Evolutionary conservation across 2,329 filamentous ascomycete species (phyloP), one percentile per base, ranked within the genome.

Genomic region (Aureobasidium melanogenum): DNA sequence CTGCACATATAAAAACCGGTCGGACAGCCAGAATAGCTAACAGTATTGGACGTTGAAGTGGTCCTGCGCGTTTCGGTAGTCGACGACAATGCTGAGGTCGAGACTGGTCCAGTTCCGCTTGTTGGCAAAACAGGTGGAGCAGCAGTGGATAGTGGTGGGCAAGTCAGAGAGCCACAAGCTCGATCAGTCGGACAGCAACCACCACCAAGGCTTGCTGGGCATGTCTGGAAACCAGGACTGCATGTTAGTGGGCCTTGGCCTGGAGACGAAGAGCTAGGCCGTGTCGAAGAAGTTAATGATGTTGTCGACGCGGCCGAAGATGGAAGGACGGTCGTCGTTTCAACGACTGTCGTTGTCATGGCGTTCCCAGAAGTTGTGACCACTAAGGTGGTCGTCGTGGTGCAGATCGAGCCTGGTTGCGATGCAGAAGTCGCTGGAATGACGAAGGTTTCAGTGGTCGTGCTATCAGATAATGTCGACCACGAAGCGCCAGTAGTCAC

Each of bases 1-100:
- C 87, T 84, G 74, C 93, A 97, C 55, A 90, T 87, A 73, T 97
- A 97, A 78, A 92, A 97, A 2, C 92, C 92, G 0, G 87, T 92
- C 0, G 93, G 93, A 68, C 93, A 97, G 67, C 81, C 69, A 9
- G 72, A 68, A 36, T 56, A 64, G 26, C 66, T 62, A 2, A 65
- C 61, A n/a, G 63, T 59, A 15, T 63, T 63, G 9, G 66, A 56
- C 22, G 52, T 14, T 5, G 52, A 32, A 6, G 34, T 38, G 8
- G 38, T 64, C 3, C 59, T 62, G 24, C 54, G 47, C 66, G 43
- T 34, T 14, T 22, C 24, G 61, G 70, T 67, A 38, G 7, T 41
- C 28, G 50, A 41, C 10, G 22, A n/a, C 14, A 15, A 36, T 14
- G 30, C 14, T 46, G 36, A 55, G 38, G 51, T 67, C 72, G 74